These are phyloP conservation scores for Biancaea sappan DNA, from an alignment of 306 rosid species.

Conservation along the genomic window DNA sequence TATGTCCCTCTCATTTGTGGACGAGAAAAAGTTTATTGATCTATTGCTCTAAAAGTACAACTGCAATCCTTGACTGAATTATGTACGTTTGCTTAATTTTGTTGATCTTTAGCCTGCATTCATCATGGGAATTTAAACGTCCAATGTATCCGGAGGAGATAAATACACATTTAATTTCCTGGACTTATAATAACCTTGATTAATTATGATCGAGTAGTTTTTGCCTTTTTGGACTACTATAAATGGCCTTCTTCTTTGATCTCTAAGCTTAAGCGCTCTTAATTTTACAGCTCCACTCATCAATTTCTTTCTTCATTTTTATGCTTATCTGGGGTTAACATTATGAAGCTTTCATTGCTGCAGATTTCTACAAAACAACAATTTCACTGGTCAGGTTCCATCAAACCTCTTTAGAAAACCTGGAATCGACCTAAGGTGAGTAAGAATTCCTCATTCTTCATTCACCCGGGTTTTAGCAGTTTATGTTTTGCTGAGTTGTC, in stretches of 20 bases:
- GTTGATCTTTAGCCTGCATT: not conserved
- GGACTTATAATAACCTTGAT: not conserved
- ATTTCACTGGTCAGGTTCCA: constrained; percentile 84
- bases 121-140: not conserved
- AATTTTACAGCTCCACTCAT: not conserved
- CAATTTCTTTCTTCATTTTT: not conserved
- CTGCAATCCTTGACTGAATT: not conserved
- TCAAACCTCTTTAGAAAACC: constrained; percentile 60
- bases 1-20: constrained; percentile 1
- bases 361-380: constrained; percentile 89
- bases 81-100: not conserved
- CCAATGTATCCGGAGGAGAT: not conserved
- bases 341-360: constrained; percentile 14
- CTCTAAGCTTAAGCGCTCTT: not conserved
- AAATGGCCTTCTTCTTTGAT: not conserved
- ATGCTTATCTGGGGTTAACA: not conserved
- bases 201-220: not conserved
- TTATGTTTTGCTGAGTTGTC: constrained; percentile 36
- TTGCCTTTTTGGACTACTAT: not conserved
- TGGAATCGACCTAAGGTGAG: constrained; percentile 64
- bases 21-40: not conserved
- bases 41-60: not conserved
- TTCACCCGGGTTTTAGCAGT: constrained; percentile 4
- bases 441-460: constrained; percentile 11
- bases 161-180: not conserved